These are phyloP conservation scores for Drechmeria coniospora DNA, from an alignment of 2,329 filamentous ascomycete species.

Conservation along the genomic window DNA sequence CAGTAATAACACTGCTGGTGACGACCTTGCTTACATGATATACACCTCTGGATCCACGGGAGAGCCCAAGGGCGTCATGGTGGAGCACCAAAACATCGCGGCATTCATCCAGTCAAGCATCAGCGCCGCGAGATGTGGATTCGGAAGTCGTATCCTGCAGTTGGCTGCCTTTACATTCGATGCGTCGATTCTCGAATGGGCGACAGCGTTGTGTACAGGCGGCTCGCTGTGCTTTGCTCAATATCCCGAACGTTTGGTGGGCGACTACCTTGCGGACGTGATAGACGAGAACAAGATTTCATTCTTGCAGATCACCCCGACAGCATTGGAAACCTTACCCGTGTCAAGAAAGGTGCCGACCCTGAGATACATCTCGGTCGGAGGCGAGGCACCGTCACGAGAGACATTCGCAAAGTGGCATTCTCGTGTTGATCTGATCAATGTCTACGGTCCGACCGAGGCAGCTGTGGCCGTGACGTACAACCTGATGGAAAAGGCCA, in stretches of 20 bases:
- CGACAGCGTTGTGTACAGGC: not conserved
- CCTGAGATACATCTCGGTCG: not conserved
- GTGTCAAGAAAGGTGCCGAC: not conserved
- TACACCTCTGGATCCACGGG: conserved; percentile 1
- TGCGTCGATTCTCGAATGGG: conserved; percentile 1
- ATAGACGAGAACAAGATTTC: not conserved
- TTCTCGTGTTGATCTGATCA: conserved; percentile 1
- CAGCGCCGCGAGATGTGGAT: not conserved
- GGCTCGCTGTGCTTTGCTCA: conserved; percentile 1
- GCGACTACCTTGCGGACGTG: not conserved
- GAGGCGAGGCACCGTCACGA: not conserved
- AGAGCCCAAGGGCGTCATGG: conserved; percentile 1
- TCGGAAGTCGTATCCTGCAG: not conserved
- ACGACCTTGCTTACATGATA: conserved; percentile 1
- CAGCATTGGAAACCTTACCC: not conserved
- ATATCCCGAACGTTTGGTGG: not conserved
- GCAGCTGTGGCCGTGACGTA: conserved; percentile 1
- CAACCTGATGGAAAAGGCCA: conserved; percentile 1
- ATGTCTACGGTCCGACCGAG: not conserved
- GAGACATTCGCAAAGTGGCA: conserved; percentile 2
- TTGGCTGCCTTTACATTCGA: conserved; percentile 1
- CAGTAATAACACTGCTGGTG: conserved; percentile 1
- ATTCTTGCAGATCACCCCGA: conserved; percentile 1
- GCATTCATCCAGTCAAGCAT: not conserved
- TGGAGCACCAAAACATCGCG: not conserved